A percentile compares a stretch with the other conserved stretches of the same genome.
Evolutionary conservation across 1,284 basidiomycete species (phyloP).

Genomic region (Ustilago cynodontis): DNA sequence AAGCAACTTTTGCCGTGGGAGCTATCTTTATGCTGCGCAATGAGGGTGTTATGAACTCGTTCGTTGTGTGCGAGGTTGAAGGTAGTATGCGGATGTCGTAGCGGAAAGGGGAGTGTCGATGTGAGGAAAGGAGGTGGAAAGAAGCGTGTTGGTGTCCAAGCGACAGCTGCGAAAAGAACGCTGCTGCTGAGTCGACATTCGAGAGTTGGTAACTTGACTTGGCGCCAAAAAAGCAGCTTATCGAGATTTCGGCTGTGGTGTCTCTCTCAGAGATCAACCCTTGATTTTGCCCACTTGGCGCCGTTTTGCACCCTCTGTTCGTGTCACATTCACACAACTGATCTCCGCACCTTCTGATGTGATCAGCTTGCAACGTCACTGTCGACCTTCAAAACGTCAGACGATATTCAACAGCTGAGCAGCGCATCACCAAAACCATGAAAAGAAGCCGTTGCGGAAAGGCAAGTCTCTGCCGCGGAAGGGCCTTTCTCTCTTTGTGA

Average conservation of each 20-base stretch:
- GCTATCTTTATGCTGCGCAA: background rate
- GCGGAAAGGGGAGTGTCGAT: constrained; percentile 1
- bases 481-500: background rate
- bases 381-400: no score
- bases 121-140: background rate
- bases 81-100: background rate
- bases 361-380: no score
- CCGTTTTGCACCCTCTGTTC: background rate
- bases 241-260: constrained; percentile 2
- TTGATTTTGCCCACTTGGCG: background rate
- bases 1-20: background rate
- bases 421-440: background rate
- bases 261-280: background rate
- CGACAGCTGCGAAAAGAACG: background rate
- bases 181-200: constrained; percentile 14
- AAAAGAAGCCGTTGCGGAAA: background rate
- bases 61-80: background rate
- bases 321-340: background rate
- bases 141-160: constrained; percentile 4
- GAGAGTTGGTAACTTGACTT: constrained; percentile 2
- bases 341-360: background rate
- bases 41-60: background rate
- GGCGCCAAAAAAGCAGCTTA: constrained; percentile 1
- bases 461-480: constrained; percentile 2
- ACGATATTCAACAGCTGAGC: background rate